Evolutionary conservation across 1,284 basidiomycete species (phyloP).

Genomic region (Microbotryomycetes sp.): DNA sequence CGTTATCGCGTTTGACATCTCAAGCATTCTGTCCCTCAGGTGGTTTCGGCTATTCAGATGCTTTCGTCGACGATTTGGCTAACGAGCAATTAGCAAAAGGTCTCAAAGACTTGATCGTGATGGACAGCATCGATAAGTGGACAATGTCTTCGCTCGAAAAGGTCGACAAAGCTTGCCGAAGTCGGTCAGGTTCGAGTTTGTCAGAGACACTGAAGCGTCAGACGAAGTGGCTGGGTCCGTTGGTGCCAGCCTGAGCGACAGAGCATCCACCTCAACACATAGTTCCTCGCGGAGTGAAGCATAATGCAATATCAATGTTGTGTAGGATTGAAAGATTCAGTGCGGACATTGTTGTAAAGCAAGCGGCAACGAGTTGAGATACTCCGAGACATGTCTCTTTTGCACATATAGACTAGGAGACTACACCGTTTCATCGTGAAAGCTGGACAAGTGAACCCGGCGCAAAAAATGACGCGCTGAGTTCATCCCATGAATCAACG

Average conservation of each 20-base stretch:
- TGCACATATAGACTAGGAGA: no score
- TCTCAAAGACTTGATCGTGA: neutral
- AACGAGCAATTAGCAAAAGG: neutral
- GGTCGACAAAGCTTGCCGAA: neutral
- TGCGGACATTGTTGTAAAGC: no score
- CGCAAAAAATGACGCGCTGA: no score
- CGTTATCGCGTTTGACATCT: neutral
- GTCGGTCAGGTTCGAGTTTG: neutral
- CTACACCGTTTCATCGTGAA: no score
- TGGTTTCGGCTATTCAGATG: neutral
- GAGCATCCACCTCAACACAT: neutral
- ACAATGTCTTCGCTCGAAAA: neutral
- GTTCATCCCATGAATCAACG: conserved; percentile 5
- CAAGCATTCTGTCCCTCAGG: neutral
- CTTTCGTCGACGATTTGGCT: neutral
- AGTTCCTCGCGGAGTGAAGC: neutral
- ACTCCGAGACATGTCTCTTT: no score
- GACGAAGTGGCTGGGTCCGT: neutral
- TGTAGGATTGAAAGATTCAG: no score
- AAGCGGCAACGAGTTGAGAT: no score
- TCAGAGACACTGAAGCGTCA: neutral
- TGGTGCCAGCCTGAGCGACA: neutral
- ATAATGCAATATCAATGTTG: no score
- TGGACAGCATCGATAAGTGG: neutral
- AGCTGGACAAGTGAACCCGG: no score